phyloP scores from a whole-genome alignment of 2,329 filamentous ascomycete species.

The Colletotrichum trifolii region DNA sequence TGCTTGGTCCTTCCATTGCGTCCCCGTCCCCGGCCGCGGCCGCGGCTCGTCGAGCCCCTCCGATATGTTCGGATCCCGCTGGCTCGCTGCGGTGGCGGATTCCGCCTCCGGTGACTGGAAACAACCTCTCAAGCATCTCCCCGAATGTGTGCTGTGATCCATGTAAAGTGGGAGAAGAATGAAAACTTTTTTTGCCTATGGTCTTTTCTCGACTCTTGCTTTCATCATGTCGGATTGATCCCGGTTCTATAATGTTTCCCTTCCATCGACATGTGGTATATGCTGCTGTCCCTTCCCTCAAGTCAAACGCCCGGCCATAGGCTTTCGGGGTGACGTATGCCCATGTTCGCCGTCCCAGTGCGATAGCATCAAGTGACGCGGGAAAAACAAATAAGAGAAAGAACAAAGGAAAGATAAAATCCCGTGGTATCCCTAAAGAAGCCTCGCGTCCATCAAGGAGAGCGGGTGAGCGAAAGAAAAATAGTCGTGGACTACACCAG shows the following conservation, averaged over 20 bases:
- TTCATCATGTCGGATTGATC: conserved; percentile 37
- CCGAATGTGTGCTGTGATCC: conserved; percentile 7
- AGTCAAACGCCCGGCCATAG: conserved; percentile 33
- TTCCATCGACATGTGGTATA: conserved; percentile 35
- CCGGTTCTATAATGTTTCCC: conserved; percentile 35
- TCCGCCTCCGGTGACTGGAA: no score
- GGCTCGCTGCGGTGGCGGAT: not conserved
- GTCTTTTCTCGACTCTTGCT: conserved; percentile 36
- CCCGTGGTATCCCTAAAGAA: conserved; percentile 25
- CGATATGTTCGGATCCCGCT: conserved; percentile 1
- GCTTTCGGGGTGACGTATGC: conserved; percentile 34
- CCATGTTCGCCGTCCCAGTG: conserved; percentile 35
- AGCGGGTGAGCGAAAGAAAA: conserved; percentile 33
- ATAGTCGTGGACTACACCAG: conserved; percentile 37
- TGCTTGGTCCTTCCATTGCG: conserved; percentile 20
- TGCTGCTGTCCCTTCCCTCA: conserved; percentile 33
- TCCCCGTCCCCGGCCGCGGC: conserved; percentile 5
- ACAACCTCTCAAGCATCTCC: not conserved
- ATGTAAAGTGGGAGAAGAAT: conserved; percentile 16
- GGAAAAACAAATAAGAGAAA: conserved; percentile 5
- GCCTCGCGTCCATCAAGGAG: conserved; percentile 35
- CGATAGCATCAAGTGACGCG: conserved; percentile 7
- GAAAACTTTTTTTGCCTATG: conserved; percentile 36
- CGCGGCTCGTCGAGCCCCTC: conserved; percentile 4
- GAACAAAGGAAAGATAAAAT: conserved; percentile 13